Base-by-base conservation (phyloP, 768 basidiomycete genomes). In the Leccinum ochraceum region DNA sequence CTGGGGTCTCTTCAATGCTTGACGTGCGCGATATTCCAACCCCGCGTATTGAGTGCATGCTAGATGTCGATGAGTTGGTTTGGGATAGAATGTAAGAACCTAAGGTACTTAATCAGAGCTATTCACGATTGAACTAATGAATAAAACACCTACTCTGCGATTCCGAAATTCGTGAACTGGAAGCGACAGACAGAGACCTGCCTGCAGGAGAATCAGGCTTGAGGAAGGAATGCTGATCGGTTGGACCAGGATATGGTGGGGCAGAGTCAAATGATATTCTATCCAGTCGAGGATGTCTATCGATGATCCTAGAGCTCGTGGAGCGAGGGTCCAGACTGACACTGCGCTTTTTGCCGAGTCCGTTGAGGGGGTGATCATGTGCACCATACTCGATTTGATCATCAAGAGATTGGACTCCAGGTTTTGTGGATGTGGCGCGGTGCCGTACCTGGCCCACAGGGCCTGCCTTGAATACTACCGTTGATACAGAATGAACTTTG, bases 401-500 rank as follows among this genome's bases (percentile, higher is more conserved):
- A 28, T 64, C 62, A 13, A 54, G 48, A 37, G 60, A 57, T 52
- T 63, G 65, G 48, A 57, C 63, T 13, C 58, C 56, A 28, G 71
- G 63, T 26, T 57, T 61, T 7, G 63, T 62, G 44, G 69, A 68
- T 9, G 55, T 36, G 26, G 63, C 59, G 24, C 66, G 63, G n/a
- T 53, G 53, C 8, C 24, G 57, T 57, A 17, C 37, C 56, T 80
- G 77, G 8, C 72, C 61, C 17, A 74, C 63, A 4, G 77, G 74
- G 1, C 81, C 79, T 0, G 90, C 90, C 54, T 81, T 81, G 74
- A 95, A 97, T 72, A 90, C 88, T 6, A 86, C 82, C 34, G 84
- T 84, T 1, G 85, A 84, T 11, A 88, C 83, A 39, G 86, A 86
- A 66, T 92, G 87, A 30, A 95, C 78, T 34, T 79, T 79, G 70